Evolutionary conservation across 768 basidiomycete species (phyloP), one percentile per base, ranked within the genome.

Genomic region (Plicaturopsis crispa): DNA sequence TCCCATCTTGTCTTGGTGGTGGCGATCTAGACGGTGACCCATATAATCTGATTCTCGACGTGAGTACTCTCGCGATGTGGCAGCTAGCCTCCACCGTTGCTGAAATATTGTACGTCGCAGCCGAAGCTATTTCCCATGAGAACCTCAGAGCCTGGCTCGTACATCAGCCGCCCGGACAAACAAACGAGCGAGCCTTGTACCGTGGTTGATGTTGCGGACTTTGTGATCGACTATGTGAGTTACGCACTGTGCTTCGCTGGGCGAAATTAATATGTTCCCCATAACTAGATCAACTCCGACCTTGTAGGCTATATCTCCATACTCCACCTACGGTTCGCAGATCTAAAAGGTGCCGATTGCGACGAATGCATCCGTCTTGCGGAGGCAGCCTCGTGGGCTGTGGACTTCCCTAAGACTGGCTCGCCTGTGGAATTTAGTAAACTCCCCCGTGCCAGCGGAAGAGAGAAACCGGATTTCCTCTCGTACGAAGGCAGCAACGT

Each of bases 1-100:
- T 75, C 10, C 63, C 72, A 1, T 69, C 67, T 8, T 62, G 60
- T 42, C 62, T 75, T 12, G 72, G 72, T 19, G 74, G 73, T 17
- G 74, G 74, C 6, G 73, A 75, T 51, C 52, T 74, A 33, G 73
- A 75, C 44, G 73, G 70, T 30, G 65, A 66, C 36, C 53, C 55
- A 20, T 62, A 55, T 36, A 65, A 58, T 41, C 23, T 56, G 10
- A 53, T 59, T 24, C 53, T 63, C 24, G 60, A 69, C 39, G 67
- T 69, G 26, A 46, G 57, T 51, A 35, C 6, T 24, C 14, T 14
- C 32, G 23, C 24, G 31, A 28, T 4, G 14, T 42, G 41, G 30
- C 26, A 22, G 12, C 38, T 40, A 21, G 22, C 33, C 22, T 24
- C 8, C 7, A 26, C 19, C 26, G 20, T 33, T 46, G 18, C 26